These are phyloP conservation scores for Sporothrix protearum DNA, from an alignment of 2,329 filamentous ascomycete genomes.

Conservation along the genomic window DNA sequence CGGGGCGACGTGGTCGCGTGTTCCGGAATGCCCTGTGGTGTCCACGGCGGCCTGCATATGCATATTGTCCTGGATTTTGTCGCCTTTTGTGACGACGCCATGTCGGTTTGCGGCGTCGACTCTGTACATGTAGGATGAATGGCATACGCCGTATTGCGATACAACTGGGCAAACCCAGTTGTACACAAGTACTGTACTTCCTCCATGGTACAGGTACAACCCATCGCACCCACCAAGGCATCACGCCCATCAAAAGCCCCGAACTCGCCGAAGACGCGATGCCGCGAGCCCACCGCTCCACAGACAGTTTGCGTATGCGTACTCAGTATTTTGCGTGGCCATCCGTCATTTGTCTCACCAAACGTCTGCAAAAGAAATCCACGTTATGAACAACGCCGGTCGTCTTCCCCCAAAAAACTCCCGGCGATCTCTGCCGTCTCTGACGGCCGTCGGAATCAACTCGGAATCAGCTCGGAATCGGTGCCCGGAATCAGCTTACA, in stretches of 20 bases:
- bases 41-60: not conserved
- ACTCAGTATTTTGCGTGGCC: not conserved
- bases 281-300: not conserved
- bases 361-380: not conserved
- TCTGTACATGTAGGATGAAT: not conserved
- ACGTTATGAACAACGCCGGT: no score
- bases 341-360: not conserved
- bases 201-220: no score
- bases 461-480: conserved; percentile 8
- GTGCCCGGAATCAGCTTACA: not conserved
- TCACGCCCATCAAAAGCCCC: not conserved
- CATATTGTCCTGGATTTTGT: not conserved
- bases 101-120: not conserved
- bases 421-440: not conserved
- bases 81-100: not conserved
- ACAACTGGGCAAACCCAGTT: no score
- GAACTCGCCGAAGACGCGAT: not conserved
- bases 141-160: no score
- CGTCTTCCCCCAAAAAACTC: not conserved
- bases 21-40: not conserved
- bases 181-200: no score
- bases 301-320: not conserved
- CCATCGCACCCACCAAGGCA: no score
- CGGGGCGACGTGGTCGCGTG: not conserved
- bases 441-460: not conserved